phyloP scores from a whole-genome alignment of 2,329 filamentous ascomycete species.

The Macroventuria anomochaeta region DNA sequence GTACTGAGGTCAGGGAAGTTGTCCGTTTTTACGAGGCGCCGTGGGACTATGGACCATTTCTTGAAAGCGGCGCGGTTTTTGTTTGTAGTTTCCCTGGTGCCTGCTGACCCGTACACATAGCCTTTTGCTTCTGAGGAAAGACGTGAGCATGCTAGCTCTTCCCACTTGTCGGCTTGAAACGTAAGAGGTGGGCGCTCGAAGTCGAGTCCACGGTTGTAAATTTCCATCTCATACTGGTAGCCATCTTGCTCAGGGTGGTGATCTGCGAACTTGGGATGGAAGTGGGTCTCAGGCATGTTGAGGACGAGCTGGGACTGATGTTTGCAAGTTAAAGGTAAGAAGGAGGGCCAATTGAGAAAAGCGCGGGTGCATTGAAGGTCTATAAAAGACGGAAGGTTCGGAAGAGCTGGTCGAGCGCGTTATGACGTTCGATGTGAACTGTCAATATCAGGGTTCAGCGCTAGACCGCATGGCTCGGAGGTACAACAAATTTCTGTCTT shows the following conservation, averaged over 20 bases:
- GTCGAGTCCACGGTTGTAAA: slow-evolving; percentile 42
- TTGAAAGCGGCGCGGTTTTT: slow-evolving; percentile 39
- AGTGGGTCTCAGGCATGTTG: slow-evolving; percentile 20
- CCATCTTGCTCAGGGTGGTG: slow-evolving; percentile 25
- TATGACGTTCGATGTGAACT: slow-evolving; percentile 1
- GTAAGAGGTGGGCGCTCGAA: slow-evolving; percentile 44
- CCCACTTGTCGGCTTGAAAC: slow-evolving; percentile 36
- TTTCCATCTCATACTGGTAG: slow-evolving; percentile 37
- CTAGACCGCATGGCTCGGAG: neutral
- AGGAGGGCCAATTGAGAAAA: neutral
- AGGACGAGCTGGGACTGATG: neutral
- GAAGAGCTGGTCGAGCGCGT: slow-evolving; percentile 1
- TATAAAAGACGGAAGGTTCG: neutral
- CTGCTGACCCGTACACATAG: slow-evolving; percentile 46
- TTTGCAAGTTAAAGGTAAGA: neutral
- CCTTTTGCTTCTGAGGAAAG: slow-evolving; percentile 42
- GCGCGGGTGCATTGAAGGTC: neutral
- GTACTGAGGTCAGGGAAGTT: slow-evolving; percentile 22
- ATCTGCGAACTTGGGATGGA: slow-evolving; percentile 18
- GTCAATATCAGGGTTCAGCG: neutral
- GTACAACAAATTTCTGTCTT: neutral
- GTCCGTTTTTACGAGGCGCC: slow-evolving; percentile 19
- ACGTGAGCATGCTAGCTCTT: slow-evolving; percentile 32
- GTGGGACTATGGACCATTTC: slow-evolving; percentile 34
- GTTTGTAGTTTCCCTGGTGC: slow-evolving; percentile 38